Percentiles rank a stretch among this genome's conserved stretches.
Evolutionary conservation across 495 filamentous ascomycete genomes (phyloP).

Genomic region (Talaromyces ruber): DNA sequence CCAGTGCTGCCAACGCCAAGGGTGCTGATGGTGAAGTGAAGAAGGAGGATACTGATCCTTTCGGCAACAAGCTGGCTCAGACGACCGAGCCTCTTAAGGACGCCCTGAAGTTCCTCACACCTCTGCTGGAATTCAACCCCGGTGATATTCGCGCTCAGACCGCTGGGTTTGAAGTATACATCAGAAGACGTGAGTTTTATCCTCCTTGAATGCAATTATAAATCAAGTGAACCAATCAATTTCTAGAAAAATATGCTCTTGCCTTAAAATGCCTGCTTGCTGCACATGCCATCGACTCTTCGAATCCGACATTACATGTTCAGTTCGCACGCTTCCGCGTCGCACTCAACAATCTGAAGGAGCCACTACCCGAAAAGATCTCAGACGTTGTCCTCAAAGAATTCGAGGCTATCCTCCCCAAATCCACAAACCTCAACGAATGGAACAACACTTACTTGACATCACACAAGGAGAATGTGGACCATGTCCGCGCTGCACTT

Average conservation of each 20-base stretch:
- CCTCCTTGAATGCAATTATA: background rate
- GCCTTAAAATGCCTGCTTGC: slow-evolving; percentile 80
- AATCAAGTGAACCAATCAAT: slow-evolving; percentile 15
- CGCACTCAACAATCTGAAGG: slow-evolving; percentile 44
- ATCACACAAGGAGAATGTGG: slow-evolving; percentile 51
- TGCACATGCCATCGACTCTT: slow-evolving; percentile 56
- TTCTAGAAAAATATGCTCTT: slow-evolving; percentile 68
- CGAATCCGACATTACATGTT: slow-evolving; percentile 69
- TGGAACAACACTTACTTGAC: slow-evolving; percentile 60
- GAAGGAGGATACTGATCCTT: slow-evolving; percentile 83
- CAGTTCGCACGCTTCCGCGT: slow-evolving; percentile 64
- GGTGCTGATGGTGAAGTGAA: slow-evolving; percentile 46
- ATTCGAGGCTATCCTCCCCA: slow-evolving; percentile 52
- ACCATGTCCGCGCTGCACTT: slow-evolving; percentile 56
- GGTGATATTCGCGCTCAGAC: slow-evolving; percentile 74
- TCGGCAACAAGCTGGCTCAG: slow-evolving; percentile 65
- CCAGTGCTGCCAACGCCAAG: slow-evolving; percentile 42
- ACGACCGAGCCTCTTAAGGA: slow-evolving; percentile 78
- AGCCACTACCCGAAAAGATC: slow-evolving; percentile 50
- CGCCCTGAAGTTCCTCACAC: slow-evolving; percentile 76
- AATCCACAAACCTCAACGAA: slow-evolving; percentile 46
- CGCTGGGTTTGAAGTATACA: slow-evolving; percentile 82
- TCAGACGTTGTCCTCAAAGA: slow-evolving; percentile 57
- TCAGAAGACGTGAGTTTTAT: slow-evolving; percentile 58
- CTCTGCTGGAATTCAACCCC: slow-evolving; percentile 73